Base-by-base conservation (phyloP, 345 rosid species). In the Noccaea caerulescens region DNA sequence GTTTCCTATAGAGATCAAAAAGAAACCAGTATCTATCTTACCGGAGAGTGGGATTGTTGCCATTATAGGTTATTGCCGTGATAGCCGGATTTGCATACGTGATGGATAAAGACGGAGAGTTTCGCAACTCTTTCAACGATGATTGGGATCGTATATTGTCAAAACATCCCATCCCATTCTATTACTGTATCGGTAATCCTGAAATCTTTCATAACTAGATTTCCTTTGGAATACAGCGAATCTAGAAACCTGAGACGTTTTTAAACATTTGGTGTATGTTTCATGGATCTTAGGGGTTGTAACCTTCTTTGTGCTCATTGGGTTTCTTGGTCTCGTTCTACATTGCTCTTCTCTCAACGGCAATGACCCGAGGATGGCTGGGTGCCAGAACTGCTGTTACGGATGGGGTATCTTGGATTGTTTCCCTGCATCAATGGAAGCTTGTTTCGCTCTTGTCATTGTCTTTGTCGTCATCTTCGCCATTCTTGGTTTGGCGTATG, bases 391-490 rank as follows among this genome's bases (percentile, higher is more conserved):
- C 75, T 89, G 97, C 85, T 94, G 96, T 74, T 94, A 94, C 63
- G 97, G 99, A 41, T 88, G 97, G 99, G 97, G 97, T 37, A 81
- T 91, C 76, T 82, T 93, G 80, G 97, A 93, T 71, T 89, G 96
- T 73, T 94, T 94, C 80, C 99, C 97, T 54, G 96, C 96, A 16
- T 89, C 97, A 2, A 80, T 94, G 96, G 99, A 94, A 79, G 97
- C 96, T 23, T 88, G 96, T 75, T 89, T 94, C 73, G 93, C 93
- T 16, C 81, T 91, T 54, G 88, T 86, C 47, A 27, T 91, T 42
- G 91, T 94, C 57, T 94, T 94, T 78, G 85, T 94, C 10, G 88
- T 94, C 69, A 88, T 94, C 64, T 91, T 94, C 53, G 95, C 90
- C 20, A 88, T 89, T 79, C 88, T 91, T 34, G 97, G 97, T 54